phyloP scores from a whole-genome alignment of 352 stramenopile genomes.

The Globisporangium uncinulatum region DNA sequence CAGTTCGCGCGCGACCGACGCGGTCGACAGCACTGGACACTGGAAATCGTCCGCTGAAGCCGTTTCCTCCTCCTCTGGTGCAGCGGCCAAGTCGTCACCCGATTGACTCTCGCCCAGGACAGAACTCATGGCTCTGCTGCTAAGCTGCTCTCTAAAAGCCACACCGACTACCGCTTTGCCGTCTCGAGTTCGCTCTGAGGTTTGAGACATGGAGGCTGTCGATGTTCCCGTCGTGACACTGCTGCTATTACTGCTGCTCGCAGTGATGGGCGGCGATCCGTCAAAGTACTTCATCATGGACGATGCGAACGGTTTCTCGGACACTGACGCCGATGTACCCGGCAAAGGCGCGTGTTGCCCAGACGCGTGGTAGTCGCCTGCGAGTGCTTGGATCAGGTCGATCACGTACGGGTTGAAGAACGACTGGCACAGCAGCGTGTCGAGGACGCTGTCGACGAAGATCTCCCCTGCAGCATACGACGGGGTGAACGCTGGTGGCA shows the following conservation, averaged over 20 bases:
- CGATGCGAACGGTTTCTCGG: conserved; percentile 18
- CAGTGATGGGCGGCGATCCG: neutral
- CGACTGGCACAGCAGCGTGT: conserved; percentile 61
- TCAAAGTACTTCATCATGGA: conserved; percentile 29
- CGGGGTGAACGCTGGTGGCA: conserved; percentile 30
- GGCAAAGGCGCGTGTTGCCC: neutral
- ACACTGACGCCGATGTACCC: conserved; percentile 3
- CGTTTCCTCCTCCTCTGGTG: neutral
- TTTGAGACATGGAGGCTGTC: neutral
- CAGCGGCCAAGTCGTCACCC: neutral
- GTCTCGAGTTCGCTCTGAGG: neutral
- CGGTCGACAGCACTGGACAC: conserved; percentile 27
- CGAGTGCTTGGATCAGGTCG: conserved; percentile 44
- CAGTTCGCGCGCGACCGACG: conserved; percentile 24
- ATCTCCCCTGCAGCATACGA: conserved; percentile 52
- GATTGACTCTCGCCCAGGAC: neutral
- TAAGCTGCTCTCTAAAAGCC: neutral
- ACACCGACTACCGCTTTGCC: neutral
- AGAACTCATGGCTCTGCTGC: neutral
- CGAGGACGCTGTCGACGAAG: conserved; percentile 54
- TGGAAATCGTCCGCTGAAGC: conserved; percentile 3
- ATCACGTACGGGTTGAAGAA: conserved; percentile 74
- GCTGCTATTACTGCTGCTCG: neutral
- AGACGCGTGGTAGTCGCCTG: conserved; percentile 32
- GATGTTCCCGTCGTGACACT: neutral